A percentile compares a stretch with the other conserved stretches of the same genome.
Evolutionary conservation across 106 monocot species (phyloP).

Genomic region (Amphibolis antarctica): DNA sequence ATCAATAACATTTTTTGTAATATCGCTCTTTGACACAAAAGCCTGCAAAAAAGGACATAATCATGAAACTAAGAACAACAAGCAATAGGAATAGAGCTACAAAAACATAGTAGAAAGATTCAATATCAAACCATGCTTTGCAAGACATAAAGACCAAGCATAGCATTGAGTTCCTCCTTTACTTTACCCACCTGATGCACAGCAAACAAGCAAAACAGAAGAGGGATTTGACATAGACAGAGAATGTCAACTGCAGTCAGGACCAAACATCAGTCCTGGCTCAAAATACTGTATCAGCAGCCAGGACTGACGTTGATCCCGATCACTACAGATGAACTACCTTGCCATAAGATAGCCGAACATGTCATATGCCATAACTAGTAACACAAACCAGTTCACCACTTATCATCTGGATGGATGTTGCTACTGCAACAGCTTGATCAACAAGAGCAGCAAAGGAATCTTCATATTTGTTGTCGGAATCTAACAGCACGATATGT

Average conservation of each 20-base stretch:
- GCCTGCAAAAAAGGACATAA: conserved; percentile 37
- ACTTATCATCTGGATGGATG: conserved; percentile 55
- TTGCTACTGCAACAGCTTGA: conserved; percentile 40
- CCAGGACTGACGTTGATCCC: neutral
- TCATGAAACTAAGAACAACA: neutral
- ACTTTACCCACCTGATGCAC: conserved; percentile 31
- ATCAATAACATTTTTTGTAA: conserved; percentile 20
- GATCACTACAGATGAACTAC: too few relatives aligned
- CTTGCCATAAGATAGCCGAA: too few relatives aligned
- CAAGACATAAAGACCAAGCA: conserved; percentile 75
- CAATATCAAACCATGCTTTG: conserved; percentile 53
- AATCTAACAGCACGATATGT: conserved; percentile 22
- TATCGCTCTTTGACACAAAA: conserved; percentile 45
- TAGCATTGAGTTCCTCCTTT: conserved; percentile 51
- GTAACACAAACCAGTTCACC: conserved; percentile 45
- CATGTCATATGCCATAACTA: too few relatives aligned
- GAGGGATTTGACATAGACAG: neutral
- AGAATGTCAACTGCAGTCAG: too few relatives aligned
- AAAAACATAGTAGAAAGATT: neutral
- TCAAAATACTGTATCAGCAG: neutral
- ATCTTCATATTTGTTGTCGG: conserved; percentile 34
- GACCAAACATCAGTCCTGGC: too few relatives aligned
- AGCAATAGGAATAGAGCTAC: neutral
- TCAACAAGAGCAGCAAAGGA: conserved; percentile 27
- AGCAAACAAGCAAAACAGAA: neutral